Conservation (phyloP, 176 grass and related monocot genomes). For the Triticum urartu region DNA sequence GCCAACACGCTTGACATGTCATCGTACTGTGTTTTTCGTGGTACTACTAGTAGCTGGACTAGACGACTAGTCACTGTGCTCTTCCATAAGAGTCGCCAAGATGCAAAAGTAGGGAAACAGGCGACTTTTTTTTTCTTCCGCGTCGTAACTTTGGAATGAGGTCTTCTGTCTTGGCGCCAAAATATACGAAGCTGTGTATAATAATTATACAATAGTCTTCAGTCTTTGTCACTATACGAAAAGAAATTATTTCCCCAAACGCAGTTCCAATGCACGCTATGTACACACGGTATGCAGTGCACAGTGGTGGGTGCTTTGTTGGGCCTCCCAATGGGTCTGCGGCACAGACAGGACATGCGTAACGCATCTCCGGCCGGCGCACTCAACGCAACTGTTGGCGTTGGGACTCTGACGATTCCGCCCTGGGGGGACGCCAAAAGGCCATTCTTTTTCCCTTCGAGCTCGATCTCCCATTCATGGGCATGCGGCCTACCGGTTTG, state of each 20-base stretch:
- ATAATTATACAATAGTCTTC: background rate
- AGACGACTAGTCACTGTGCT: background rate
- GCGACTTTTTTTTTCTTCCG: no score
- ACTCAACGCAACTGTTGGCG: background rate
- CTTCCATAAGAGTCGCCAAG: background rate
- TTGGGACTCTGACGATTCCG: slow-evolving; percentile 38
- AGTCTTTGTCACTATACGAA: background rate
- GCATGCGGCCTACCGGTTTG: background rate
- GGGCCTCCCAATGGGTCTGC: background rate
- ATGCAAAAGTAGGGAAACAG: no score
- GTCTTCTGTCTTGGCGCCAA: background rate
- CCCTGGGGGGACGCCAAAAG: background rate
- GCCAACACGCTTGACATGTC: no score
- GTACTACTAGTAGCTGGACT: no score
- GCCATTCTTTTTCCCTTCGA: background rate
- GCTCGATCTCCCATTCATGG: background rate
- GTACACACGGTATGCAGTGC: background rate
- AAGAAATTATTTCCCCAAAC: background rate
- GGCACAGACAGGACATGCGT: background rate
- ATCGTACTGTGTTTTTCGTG: no score
- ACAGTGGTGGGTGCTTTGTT: background rate
- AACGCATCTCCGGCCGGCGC: background rate
- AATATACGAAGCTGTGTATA: background rate
- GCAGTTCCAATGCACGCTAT: background rate
- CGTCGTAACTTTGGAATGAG: no score